Evolutionary conservation across 495 filamentous ascomycete species (phyloP).

Genomic region (Penicillium crystallinum): DNA sequence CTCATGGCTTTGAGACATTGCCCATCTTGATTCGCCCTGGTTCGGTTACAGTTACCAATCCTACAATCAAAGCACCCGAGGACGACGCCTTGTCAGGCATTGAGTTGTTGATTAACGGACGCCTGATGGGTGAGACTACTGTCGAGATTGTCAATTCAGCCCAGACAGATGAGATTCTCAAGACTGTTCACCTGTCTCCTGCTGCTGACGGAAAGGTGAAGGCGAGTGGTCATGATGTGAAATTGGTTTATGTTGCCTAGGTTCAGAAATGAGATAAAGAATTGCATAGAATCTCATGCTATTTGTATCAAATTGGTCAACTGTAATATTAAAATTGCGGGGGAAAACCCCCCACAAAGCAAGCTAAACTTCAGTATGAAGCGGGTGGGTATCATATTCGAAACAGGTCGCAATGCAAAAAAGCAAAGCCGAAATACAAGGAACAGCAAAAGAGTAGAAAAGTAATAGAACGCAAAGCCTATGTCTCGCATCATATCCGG

Average conservation of each 20-base stretch:
- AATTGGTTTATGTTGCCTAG: slow-evolving; percentile 3
- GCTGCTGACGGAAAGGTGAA: slow-evolving; percentile 12
- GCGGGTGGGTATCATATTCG: slow-evolving; percentile 31
- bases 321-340: not conserved
- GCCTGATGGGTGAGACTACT: slow-evolving; percentile 13
- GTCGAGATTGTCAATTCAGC: slow-evolving; percentile 35
- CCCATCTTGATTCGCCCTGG: slow-evolving; percentile 38
- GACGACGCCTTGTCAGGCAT: slow-evolving; percentile 34
- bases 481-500: not conserved
- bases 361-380: slow-evolving; percentile 11
- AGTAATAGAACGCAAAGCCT: not conserved
- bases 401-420: slow-evolving; percentile 10
- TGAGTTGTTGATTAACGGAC: slow-evolving; percentile 37
- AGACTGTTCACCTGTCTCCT: slow-evolving; percentile 18
- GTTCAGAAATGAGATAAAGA: not conserved
- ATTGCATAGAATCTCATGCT: slow-evolving; percentile 9
- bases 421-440: not conserved
- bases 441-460: not conserved
- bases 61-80: slow-evolving; percentile 28
- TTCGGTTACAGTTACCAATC: slow-evolving; percentile 33
- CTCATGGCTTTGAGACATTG: slow-evolving; percentile 38
- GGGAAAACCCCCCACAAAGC: not conserved
- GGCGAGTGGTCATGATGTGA: slow-evolving; percentile 15
- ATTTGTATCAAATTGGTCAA: slow-evolving; percentile 10
- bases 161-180: slow-evolving; percentile 30